Base-by-base conservation (phyloP, 1,139 yeast genomes). In the Geotrichum fermentans region DNA sequence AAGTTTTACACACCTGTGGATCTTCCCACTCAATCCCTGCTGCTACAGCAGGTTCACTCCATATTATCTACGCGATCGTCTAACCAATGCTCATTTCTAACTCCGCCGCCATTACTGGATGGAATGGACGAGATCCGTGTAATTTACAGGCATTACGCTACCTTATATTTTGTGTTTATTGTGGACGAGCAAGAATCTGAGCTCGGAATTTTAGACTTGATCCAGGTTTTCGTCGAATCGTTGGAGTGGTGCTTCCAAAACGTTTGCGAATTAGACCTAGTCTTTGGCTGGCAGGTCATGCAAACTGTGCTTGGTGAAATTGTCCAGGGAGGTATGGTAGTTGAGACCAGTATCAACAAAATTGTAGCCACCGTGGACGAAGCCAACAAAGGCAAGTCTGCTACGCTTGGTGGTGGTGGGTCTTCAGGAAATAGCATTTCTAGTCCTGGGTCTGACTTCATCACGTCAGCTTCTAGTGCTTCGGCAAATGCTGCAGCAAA, bases 261-360 rank as follows among this genome's bases (percentile, higher is more conserved):
- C 60, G 99, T 92, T 5, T 90, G 97, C 66, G 99, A 92, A 64
- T 74, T 92, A 57, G 98, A 92, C 66, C 73, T 92, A 58, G 97
- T 94, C 21, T 90, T 89, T 55, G 97, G 97, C 22, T 92, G 97
- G 97, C 97, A 92, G 66, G 95, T 89, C 13, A 71, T 92, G 39
- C 95, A 92, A 62, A 84, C 96, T 1, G 97, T 92, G 3, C 69
- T 92, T 49, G 68, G 66, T 32, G 97, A 94, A 61, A 85, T 92
- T 37, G 84, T 92, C 1, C 98, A 92, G 64, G 98, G 97, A 26
- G 99, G 99, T 0, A 83, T 94, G 95, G 98, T 92, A n/a, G 87
- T 94, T 35, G 98, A 92, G 64, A 90, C 98, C 1, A 88, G 83
- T 59, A 87, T 89, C 24, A 66, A 72, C 36, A 78, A 86, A 55